Base-by-base conservation (phyloP, 768 basidiomycete species). In the Leccinellum rugosiceps region DNA sequence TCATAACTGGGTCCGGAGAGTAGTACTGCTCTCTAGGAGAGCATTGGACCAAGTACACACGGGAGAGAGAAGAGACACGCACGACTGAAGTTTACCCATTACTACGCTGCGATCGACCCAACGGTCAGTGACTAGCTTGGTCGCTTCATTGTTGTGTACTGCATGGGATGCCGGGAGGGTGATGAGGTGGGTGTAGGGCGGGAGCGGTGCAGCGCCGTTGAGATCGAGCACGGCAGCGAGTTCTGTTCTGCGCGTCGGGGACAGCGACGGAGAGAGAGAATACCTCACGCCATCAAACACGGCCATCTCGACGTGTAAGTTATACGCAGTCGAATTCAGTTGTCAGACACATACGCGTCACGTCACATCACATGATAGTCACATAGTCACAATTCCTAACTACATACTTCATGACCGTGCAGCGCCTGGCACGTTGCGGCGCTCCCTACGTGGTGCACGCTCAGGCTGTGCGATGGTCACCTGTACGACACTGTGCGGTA, bases 371-470 rank as follows among this genome's bases (percentile, higher is more conserved):
- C 23, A n/a, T 45, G 44, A 45, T 25, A 45, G 44, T 45, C 21
- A 45, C 44, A 45, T 21, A 14, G 44, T 43, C 41, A 43, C 41
- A n/a, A 43, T 43, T 43, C 28, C n/a, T n/a, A n/a, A n/a, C n/a
- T n/a, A n/a, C n/a, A n/a, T 41, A 43, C 23, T 56, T 28, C 17
- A 77, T 63, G 71, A 73, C 61, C 80, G 84, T 52, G 78, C 91
- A 69, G 91, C 90, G 65, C 92, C 92, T 59, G 92, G 92, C 13
- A 93, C 92, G 65, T 75, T 84, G 70, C 89, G 82, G 70, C 88
- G 81, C 74, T 90, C 88, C 64, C 90, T 82, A 61, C 90, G 81
- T 26, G 81, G 84, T 10, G 80, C 79, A 61, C 91, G 87, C 70
- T 92, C 90, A 0, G 86, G 83, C 41, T 76, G 78, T 23, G 82